Conservation (phyloP, 2,329 filamentous ascomycete genomes). For the Epichloe gansuensis region DNA sequence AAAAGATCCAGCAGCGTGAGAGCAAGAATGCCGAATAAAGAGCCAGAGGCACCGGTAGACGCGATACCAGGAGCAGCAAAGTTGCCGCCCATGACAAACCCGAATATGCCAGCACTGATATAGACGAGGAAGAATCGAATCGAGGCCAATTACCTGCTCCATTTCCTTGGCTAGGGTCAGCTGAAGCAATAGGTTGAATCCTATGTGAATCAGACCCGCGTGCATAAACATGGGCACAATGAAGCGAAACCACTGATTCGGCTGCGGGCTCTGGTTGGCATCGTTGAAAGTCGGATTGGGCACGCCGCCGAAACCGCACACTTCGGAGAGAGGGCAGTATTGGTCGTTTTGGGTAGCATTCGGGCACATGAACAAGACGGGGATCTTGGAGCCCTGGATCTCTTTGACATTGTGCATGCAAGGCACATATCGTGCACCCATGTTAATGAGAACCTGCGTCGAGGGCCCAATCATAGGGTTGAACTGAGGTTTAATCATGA, state of each 20-base stretch:
- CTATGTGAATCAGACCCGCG: slow-evolving; percentile 86
- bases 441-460: slow-evolving; percentile 81
- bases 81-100: slow-evolving; percentile 89
- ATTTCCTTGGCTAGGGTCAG: slow-evolving; percentile 84
- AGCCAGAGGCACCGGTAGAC: slow-evolving; percentile 81
- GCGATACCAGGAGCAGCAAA: slow-evolving; percentile 72
- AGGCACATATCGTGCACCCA: slow-evolving; percentile 84
- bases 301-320: slow-evolving; percentile 72
- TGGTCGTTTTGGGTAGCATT: slow-evolving; percentile 54
- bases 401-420: slow-evolving; percentile 81
- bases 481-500: slow-evolving; percentile 71
- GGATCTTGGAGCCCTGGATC: slow-evolving; percentile 40
- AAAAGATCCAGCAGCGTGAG: slow-evolving; percentile 79
- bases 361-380: slow-evolving; percentile 65
- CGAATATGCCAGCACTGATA: slow-evolving; percentile 83
- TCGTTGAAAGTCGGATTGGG: slow-evolving; percentile 52
- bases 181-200: slow-evolving; percentile 88
- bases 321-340: slow-evolving; percentile 59
- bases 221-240: slow-evolving; percentile 94
- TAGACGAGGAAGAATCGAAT: slow-evolving; percentile 86
- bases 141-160: slow-evolving; percentile 74
- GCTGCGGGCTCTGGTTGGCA: slow-evolving; percentile 42
- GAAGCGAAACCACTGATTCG: slow-evolving; percentile 95
- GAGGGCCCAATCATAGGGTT: slow-evolving; percentile 98
- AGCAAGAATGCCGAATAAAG: slow-evolving; percentile 84